phyloP scores from a whole-genome alignment of 768 basidiomycete genomes.

The Termitomyces sp. region DNA sequence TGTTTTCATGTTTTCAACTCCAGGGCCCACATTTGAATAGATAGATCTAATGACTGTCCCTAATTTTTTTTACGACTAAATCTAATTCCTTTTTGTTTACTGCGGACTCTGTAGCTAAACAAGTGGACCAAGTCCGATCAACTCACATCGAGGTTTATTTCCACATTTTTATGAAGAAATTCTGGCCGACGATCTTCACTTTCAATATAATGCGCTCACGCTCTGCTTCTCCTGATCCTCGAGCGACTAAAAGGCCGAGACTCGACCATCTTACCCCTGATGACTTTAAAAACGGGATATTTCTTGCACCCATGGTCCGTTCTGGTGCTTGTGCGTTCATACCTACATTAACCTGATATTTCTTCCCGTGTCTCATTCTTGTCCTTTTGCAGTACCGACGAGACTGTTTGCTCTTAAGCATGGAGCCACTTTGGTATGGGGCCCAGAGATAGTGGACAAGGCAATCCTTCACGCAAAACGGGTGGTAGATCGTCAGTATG shows the following conservation, averaged over 20 bases:
- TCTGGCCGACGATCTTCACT: slow-evolving; percentile 3
- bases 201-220: slow-evolving; percentile 44
- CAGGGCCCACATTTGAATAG: slow-evolving; percentile 5
- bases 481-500: slow-evolving; percentile 75
- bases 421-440: slow-evolving; percentile 94
- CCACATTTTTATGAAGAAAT: slow-evolving; percentile 16
- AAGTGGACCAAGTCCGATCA: neutral
- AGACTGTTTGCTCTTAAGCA: slow-evolving; percentile 86
- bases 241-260: slow-evolving; percentile 52
- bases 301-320: slow-evolving; percentile 98
- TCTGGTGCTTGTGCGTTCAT: slow-evolving; percentile 75
- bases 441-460: slow-evolving; percentile 94
- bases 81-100: neutral
- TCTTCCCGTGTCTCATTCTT: slow-evolving; percentile 16
- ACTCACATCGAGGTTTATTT: too few species aligned
- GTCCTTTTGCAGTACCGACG: slow-evolving; percentile 62
- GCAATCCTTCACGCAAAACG: slow-evolving; percentile 86
- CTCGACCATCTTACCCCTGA: slow-evolving; percentile 59
- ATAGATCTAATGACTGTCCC: slow-evolving; percentile 10
- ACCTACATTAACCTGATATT: neutral
- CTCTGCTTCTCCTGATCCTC: slow-evolving; percentile 44
- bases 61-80: neutral
- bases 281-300: slow-evolving; percentile 85
- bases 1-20: too few species aligned
- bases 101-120: neutral